Conservation (phyloP, 2,329 filamentous ascomycete species). For the Monilinia aucupariae region DNA sequence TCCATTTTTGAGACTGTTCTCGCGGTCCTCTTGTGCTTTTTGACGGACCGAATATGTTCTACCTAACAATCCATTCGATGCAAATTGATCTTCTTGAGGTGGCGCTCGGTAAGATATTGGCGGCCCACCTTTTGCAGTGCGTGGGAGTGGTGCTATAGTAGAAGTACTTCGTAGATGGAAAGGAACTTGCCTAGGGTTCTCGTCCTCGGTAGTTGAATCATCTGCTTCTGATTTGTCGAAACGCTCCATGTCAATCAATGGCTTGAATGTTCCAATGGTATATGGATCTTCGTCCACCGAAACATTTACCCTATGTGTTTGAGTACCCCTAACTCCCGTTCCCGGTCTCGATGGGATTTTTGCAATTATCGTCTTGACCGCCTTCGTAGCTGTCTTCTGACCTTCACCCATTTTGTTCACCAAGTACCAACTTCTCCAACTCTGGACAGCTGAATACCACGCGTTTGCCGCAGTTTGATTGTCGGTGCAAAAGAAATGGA, state of each 20-base stretch:
- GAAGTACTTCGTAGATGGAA: constrained; percentile 33
- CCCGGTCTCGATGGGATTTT: constrained; percentile 10
- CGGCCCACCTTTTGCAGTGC: constrained; percentile 19
- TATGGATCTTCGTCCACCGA: constrained; percentile 49
- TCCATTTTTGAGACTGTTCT: constrained; percentile 26
- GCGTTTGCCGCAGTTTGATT: constrained; percentile 60
- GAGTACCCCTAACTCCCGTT: constrained; percentile 32
- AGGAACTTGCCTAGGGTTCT: constrained; percentile 30
- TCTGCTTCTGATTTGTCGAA: constrained; percentile 39
- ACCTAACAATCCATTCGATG: constrained; percentile 44
- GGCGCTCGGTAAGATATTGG: constrained; percentile 28
- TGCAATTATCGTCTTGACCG: constrained; percentile 22
- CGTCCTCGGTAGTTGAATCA: constrained; percentile 30
- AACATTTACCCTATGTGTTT: constrained; percentile 29
- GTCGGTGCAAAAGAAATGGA: constrained; percentile 85
- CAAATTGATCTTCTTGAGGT: constrained; percentile 38
- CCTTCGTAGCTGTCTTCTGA: constrained; percentile 31
- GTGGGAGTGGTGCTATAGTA: constrained; percentile 11
- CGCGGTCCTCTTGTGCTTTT: constrained; percentile 32
- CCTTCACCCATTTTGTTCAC: constrained; percentile 57
- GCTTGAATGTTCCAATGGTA: constrained; percentile 63
- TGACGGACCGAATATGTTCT: constrained; percentile 45
- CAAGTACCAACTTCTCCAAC: constrained; percentile 89
- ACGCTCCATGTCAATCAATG: constrained; percentile 57
- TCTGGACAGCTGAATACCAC: constrained; percentile 68